Evolutionary conservation across 2,329 filamentous ascomycete species (phyloP), one percentile per base, ranked within the genome.

Genomic region (Aspergillus pseudoglaucus): DNA sequence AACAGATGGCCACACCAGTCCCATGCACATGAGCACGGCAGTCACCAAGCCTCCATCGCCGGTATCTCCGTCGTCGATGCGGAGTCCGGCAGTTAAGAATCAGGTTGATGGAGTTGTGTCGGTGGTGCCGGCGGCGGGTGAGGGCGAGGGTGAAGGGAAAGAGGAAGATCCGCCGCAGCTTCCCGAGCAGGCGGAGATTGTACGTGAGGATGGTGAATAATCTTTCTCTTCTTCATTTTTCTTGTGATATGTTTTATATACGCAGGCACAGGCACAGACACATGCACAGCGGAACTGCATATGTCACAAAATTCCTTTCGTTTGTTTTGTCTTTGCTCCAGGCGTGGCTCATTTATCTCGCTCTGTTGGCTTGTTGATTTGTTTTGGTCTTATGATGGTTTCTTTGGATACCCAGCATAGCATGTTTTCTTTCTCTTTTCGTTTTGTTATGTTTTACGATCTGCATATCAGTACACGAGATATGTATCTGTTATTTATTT

Each of bases 401-500:
- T 30, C 47, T 46, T 52, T 55, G 62, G 61, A 65, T 66, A 66
- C 63, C 63, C 62, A 57, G 48, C 54, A 53, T 59, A 60, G 58
- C 57, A 43, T 45, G 42, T 42, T 44, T 45, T 45, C 50, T 10
- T 47, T 49, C 51, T 45, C 32, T 32, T 47, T 46, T 22, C 7
- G 14, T 20, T 44, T 32, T 30, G 6, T 22, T 9, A 20, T 20
- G 17, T 37, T 20, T 43, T 27, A 15, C 25, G n/a, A 41, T 41
- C 38, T 41, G 12, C 15, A n/a, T 23, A 42, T 42, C 40, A n/a
- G 23, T 42, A 30, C 5, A 25, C n/a, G 40, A 6, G 40, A n/a
- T 30, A 25, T 42, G 40, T n/a, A 7, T 42, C 14, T 25, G 15
- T 18, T 39, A 22, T 33, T 33, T 20, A 3, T 35, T 14, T 35